A percentile compares a stretch with the other conserved stretches of the same genome.
Evolutionary conservation across 2,329 filamentous ascomycete genomes (phyloP).

Genomic region (Penicillium aurantiogriseum): DNA sequence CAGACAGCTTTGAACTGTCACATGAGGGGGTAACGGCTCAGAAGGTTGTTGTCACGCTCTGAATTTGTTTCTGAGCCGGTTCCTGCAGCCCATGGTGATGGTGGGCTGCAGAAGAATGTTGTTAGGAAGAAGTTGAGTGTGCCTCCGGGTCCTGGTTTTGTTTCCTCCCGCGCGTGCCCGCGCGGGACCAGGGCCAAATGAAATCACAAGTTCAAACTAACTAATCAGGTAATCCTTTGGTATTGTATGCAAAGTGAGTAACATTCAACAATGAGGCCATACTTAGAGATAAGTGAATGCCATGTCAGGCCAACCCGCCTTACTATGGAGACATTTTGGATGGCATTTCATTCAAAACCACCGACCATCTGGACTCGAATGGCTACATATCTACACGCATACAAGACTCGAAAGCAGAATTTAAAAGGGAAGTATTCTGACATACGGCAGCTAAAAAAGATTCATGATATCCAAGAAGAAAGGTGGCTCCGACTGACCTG

Average conservation of each 20-base stretch:
- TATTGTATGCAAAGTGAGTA: background rate
- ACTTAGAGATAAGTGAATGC: background rate
- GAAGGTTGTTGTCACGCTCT: constrained; percentile 2
- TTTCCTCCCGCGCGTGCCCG: too few species aligned
- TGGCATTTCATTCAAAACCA: too few species aligned
- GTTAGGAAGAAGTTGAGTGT: background rate
- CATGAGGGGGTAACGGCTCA: background rate
- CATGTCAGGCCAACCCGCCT: background rate
- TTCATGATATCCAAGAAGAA: constrained; percentile 5
- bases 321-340: background rate
- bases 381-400: background rate
- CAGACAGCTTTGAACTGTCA: background rate
- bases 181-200: too few species aligned
- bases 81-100: background rate
- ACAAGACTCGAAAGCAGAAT: background rate
- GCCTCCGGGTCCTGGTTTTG: background rate
- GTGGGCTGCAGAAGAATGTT: background rate
- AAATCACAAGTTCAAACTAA: background rate
- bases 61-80: background rate
- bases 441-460: background rate
- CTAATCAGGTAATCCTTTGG: too few species aligned
- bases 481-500: background rate
- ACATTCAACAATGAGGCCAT: background rate
- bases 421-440: too few species aligned
- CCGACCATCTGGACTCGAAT: background rate